Evolutionary conservation across 441 rosid species (phyloP).

Genomic region (Biscutella laevigata): DNA sequence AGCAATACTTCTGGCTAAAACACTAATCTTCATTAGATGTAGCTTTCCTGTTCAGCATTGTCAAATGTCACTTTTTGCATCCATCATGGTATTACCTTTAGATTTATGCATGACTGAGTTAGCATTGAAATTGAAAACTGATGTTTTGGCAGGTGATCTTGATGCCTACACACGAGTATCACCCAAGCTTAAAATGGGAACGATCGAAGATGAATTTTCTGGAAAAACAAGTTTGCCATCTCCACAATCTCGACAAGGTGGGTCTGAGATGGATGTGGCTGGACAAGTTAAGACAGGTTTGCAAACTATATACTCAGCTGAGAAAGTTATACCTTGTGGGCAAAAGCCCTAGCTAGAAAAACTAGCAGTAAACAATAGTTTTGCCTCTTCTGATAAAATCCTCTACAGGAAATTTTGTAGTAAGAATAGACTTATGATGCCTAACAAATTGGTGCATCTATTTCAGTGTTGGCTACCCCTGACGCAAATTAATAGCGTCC

Average conservation of each 20-base stretch:
- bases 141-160: constrained; percentile 54
- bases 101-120: neutral
- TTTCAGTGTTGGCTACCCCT: neutral
- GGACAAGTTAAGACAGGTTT: constrained; percentile 72
- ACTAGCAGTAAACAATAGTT: neutral
- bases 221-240: constrained; percentile 26
- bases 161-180: constrained; percentile 61
- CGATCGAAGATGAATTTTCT: constrained; percentile 54
- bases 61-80: constrained; percentile 9
- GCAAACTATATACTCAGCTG: constrained; percentile 22
- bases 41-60: constrained; percentile 11
- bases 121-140: constrained; percentile 1
- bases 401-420: neutral
- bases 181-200: constrained; percentile 71
- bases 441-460: neutral
- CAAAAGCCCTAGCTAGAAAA: neutral
- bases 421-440: neutral
- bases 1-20: neutral
- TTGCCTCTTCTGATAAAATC: neutral
- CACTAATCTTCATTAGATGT: neutral
- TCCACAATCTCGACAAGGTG: constrained; percentile 33
- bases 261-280: constrained; percentile 39
- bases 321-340: neutral
- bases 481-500: neutral
- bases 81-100: neutral